phyloP scores from a whole-genome alignment of 148 eudicot species.

The Rhododendron vialii region DNA sequence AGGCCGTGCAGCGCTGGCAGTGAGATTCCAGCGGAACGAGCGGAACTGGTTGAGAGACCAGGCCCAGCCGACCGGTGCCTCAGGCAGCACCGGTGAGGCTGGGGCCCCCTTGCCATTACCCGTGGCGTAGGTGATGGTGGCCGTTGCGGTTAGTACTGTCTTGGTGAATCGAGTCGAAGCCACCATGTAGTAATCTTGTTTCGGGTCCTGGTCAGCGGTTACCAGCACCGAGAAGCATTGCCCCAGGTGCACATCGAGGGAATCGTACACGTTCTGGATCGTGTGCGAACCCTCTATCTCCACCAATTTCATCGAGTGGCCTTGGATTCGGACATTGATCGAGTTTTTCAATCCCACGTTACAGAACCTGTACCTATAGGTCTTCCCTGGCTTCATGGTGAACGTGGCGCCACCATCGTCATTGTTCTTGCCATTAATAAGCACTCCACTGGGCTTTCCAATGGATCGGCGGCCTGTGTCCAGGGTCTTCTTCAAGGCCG shows the following conservation, averaged over 20 bases:
- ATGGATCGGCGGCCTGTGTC: conserved; percentile 40
- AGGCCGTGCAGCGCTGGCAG: conserved; percentile 76
- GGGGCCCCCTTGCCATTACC: conserved; percentile 25
- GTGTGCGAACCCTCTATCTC: conserved; percentile 71
- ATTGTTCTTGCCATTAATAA: conserved; percentile 48
- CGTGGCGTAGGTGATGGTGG: conserved; percentile 33
- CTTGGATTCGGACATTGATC: conserved; percentile 52
- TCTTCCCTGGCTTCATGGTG: conserved; percentile 47
- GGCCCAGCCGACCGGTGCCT: conserved; percentile 44
- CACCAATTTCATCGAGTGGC: conserved; percentile 50
- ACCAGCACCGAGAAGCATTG: conserved; percentile 61
- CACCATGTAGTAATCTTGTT: conserved; percentile 56
- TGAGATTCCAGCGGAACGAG: conserved; percentile 65
- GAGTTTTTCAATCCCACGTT: conserved; percentile 63
- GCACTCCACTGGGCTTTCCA: conserved; percentile 53
- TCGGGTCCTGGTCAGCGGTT: conserved; percentile 49
- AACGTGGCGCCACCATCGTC: conserved; percentile 24
- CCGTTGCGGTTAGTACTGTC: conserved; percentile 33
- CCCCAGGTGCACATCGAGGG: conserved; percentile 65
- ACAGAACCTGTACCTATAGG: conserved; percentile 64
- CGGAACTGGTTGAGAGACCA: conserved; percentile 75
- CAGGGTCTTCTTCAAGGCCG: conserved; percentile 29
- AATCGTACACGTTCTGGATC: conserved; percentile 47
- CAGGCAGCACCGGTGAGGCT: conserved; percentile 41
- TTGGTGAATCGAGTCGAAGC: conserved; percentile 61